These are phyloP conservation scores for Rutstroemia sp. DNA, from an alignment of 2,329 filamentous ascomycete genomes.

Conservation along the genomic window DNA sequence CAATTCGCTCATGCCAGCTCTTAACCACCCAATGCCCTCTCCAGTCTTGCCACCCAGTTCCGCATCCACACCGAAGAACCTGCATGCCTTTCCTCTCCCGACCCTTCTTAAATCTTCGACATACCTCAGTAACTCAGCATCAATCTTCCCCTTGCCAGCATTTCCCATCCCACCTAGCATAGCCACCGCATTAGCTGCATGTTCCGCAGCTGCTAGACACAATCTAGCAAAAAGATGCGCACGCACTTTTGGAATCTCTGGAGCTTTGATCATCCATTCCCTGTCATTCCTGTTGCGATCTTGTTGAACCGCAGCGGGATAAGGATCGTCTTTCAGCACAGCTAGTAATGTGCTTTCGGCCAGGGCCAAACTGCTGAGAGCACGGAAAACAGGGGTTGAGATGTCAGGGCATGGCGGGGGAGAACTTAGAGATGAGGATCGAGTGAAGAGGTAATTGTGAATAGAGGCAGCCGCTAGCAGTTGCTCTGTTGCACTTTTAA, in stretches of 20 bases:
- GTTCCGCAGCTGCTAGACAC: conserved; percentile 81
- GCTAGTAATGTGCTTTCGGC: conserved; percentile 87
- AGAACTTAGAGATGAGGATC: conserved; percentile 38
- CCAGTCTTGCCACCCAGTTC: conserved; percentile 77
- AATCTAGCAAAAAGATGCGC: conserved; percentile 82
- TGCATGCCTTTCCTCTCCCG: conserved; percentile 74
- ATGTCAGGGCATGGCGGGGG: conserved; percentile 45
- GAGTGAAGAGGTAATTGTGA: conserved; percentile 61
- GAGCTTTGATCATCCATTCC: conserved; percentile 95
- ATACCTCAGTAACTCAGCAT: conserved; percentile 63
- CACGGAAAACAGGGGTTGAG: conserved; percentile 43
- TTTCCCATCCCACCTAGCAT: conserved; percentile 38
- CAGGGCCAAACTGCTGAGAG: conserved; percentile 59
- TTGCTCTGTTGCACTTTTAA: conserved; percentile 68
- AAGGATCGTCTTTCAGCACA: conserved; percentile 90
- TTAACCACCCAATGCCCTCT: conserved; percentile 79
- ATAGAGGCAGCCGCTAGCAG: conserved; percentile 73
- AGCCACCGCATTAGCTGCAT: conserved; percentile 65
- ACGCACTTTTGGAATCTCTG: conserved; percentile 80
- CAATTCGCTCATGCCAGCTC: conserved; percentile 68
- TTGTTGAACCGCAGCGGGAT: conserved; percentile 74
- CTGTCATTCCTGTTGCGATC: conserved; percentile 74
- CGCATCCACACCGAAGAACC: conserved; percentile 86
- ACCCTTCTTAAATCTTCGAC: conserved; percentile 67
- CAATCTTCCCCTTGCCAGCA: conserved; percentile 42